Base-by-base conservation (phyloP, 768 basidiomycete genomes). In the Calocybe cyanea region DNA sequence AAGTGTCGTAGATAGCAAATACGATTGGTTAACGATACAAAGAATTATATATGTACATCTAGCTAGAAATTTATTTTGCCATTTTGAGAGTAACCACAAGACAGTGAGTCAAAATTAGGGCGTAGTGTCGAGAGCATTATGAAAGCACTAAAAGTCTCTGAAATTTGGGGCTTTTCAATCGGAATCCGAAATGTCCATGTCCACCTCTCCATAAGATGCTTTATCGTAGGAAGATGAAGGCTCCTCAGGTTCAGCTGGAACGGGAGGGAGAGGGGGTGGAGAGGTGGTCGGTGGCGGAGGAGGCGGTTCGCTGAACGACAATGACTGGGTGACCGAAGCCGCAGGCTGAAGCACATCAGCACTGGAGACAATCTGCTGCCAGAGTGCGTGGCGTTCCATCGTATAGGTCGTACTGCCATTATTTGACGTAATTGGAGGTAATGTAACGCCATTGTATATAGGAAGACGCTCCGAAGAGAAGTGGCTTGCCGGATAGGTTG, bases 381-480 rank as follows among this genome's bases (percentile, higher is more conserved):
- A 77, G 4, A 75, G 66, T 15, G 53, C 54, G 42, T 62, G 62
- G 32, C 71, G 66, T 20, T 73, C 71, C 11, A 60, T 62, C 3
- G 73, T 70, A n/a, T 65, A 55, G n/a, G 59, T 48, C 38, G 54
- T 38, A 52, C 49, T 51, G 44, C 51, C 54, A 34, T 52, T 39
- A 37, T 54, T 41, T 59, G 6, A 6, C 10, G 51, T 52, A 19
- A 64, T 56, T 14, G 65, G 60, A 3, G 70, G 71, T 15, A 80
- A 66, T 19, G 55, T 50, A 9, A 42, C 45, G 30, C 75, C 73
- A 8, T 59, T 68, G 56, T 80, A 85, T 1, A 77, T 42, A 4
- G 78, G 77, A 13, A 88, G 76, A 21, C 70, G 68, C 32, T 69
- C 63, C 28, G 71, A 81, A 3, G 76, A 75, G 55, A 88, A 88